Evolutionary conservation across 108 stramenopile species (phyloP), one percentile per base, ranked within the genome.

Genomic region (Cyclotella distinguenda): DNA sequence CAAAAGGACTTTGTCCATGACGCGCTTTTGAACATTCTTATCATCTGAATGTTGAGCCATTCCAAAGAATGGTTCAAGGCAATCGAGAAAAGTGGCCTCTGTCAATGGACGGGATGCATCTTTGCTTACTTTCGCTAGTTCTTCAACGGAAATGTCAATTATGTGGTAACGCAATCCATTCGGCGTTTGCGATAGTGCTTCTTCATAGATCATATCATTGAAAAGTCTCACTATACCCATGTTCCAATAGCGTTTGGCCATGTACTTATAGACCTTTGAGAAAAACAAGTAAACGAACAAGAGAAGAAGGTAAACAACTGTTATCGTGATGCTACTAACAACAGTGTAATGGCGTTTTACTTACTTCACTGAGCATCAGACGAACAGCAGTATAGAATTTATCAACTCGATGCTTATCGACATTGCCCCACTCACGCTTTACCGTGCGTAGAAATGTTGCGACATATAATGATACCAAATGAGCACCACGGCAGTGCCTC

Each of bases 331-430:
- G 49, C 19, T 3, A 39, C 12, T 0, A 31, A 60, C 15, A 15
- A 56, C 15, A 39, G 48, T 45, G 15, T 21, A 25, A 48, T 18
- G 26, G 36, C 19, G 43, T 31, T 22, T 23, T n/a, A 40, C 48
- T 43, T 12, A 82, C 82, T 74, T 94, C 82, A 44, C 77, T 64
- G 60, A 94, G 65, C 73, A 88, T 83, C 28, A 83, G 59, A 32
- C 96, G 83, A 45, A 92, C 77, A 42, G 90, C 69, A 19, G 89
- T 90, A 72, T 97, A 97, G 48, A 97, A 94, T 61, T 97, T 97
- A 66, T 97, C 92, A 8, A 97, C 76, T 8, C 96, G 81, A 68
- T 97, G 87, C 80, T 94, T 91, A 72, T 97, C 96, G 70, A 97
- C 87, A 49, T 83, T 82, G 6, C 85, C 89, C 96, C 96, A 97